phyloP scores from a whole-genome alignment of 2,329 filamentous ascomycete species.

The Atkinsonella texensis region DNA sequence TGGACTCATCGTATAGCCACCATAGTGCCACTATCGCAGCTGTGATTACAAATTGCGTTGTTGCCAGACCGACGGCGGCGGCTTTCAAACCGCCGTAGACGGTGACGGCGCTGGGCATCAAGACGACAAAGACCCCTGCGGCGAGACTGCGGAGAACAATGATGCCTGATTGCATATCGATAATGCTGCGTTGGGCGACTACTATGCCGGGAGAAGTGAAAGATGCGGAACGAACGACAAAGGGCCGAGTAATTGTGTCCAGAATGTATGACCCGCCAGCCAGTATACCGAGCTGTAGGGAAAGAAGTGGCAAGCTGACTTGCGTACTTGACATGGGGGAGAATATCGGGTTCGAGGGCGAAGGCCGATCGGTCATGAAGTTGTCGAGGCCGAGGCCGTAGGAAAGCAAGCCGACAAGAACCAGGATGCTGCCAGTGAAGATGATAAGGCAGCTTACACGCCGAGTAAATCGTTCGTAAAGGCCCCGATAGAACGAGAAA shows the following conservation, averaged over 20 bases:
- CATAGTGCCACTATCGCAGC: slow-evolving; percentile 22
- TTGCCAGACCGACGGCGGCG: slow-evolving; percentile 28
- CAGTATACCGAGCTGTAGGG: slow-evolving; percentile 34
- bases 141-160: slow-evolving; percentile 27
- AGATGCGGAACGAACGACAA: slow-evolving; percentile 34
- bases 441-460: slow-evolving; percentile 22
- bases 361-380: slow-evolving; percentile 18
- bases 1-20: slow-evolving; percentile 29
- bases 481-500: slow-evolving; percentile 21
- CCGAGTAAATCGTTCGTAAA: slow-evolving; percentile 20
- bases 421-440: slow-evolving; percentile 24
- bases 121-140: slow-evolving; percentile 31
- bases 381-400: slow-evolving; percentile 28
- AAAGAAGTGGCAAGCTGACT: slow-evolving; percentile 27
- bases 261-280: slow-evolving; percentile 30
- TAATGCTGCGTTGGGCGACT: slow-evolving; percentile 32
- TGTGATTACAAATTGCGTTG: slow-evolving; percentile 28
- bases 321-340: slow-evolving; percentile 14
- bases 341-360: slow-evolving; percentile 14
- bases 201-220: slow-evolving; percentile 36
- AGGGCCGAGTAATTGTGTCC: slow-evolving; percentile 27
- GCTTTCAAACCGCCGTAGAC: slow-evolving; percentile 23
- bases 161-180: slow-evolving; percentile 36
- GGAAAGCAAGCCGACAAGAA: slow-evolving; percentile 29
- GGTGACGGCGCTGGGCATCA: slow-evolving; percentile 25